Evolutionary conservation across 2,329 filamentous ascomycete species (phyloP).

Genomic region (Colletotrichum sojae): DNA sequence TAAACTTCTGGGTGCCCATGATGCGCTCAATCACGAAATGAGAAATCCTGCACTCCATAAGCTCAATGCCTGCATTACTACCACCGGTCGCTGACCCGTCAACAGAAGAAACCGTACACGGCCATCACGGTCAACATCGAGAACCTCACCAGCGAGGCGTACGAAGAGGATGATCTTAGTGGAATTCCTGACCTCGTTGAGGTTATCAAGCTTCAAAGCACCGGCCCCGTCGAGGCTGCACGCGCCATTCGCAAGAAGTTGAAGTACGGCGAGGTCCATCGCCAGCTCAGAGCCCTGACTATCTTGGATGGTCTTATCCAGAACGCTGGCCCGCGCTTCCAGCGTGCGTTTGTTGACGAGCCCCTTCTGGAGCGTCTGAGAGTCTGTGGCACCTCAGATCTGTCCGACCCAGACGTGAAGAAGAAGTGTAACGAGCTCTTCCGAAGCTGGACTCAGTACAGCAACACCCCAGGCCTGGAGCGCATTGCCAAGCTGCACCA

Average conservation of each 20-base stretch:
- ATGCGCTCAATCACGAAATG: no score
- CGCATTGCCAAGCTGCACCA: constrained; percentile 84
- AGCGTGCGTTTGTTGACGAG: constrained; percentile 90
- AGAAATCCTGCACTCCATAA: no score
- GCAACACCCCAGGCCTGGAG: constrained; percentile 83
- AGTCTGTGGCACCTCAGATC: constrained; percentile 86
- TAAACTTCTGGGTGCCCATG: background rate
- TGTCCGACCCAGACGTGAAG: constrained; percentile 88
- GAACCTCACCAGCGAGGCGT: constrained; percentile 88
- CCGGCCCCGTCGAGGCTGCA: constrained; percentile 90
- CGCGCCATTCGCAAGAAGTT: constrained; percentile 96
- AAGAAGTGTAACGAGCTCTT: constrained; percentile 92
- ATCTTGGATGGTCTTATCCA: constrained; percentile 95
- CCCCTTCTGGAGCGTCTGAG: constrained; percentile 91
- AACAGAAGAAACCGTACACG: constrained; percentile 82
- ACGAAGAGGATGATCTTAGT: constrained; percentile 90
- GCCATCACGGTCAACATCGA: constrained; percentile 95
- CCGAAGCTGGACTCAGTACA: constrained; percentile 90
- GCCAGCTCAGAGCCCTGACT: constrained; percentile 88
- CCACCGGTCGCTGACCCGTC: constrained; percentile 7
- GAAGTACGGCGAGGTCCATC: constrained; percentile 97
- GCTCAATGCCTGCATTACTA: no score
- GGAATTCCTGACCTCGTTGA: constrained; percentile 96
- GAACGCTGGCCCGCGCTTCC: constrained; percentile 90
- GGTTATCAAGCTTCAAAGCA: constrained; percentile 89